A percentile compares a stretch with the other conserved stretches of the same genome.
These are phyloP conservation scores for Boletellus sp. DNA, from an alignment of 768 basidiomycete genomes.

Conservation along the genomic window DNA sequence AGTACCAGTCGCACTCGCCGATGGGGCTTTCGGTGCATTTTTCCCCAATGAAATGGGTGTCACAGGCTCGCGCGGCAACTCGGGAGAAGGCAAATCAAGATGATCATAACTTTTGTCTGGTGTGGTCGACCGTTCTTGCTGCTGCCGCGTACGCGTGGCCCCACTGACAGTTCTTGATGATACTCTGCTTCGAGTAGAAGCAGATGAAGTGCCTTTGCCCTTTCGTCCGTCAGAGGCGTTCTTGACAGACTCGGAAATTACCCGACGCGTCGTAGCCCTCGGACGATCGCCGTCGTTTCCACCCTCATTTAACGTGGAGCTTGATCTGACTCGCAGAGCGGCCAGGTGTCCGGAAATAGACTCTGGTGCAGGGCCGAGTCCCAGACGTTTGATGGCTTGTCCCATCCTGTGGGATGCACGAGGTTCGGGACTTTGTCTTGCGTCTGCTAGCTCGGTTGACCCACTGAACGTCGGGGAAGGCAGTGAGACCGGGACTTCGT, in stretches of 20 bases:
- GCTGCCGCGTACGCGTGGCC: not conserved
- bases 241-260: constrained; percentile 17
- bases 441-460: not conserved
- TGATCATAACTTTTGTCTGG: constrained; percentile 14
- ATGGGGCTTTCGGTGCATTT: constrained; percentile 14
- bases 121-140: constrained; percentile 9
- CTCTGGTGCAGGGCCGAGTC: constrained; percentile 20
- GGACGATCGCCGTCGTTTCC: constrained; percentile 1
- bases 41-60: constrained; percentile 31
- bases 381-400: constrained; percentile 8
- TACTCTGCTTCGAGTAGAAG: constrained; percentile 1
- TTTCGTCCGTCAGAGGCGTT: constrained; percentile 6
- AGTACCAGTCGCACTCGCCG: constrained; percentile 1
- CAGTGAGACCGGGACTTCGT: not conserved
- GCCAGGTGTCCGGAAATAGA: constrained; percentile 30
- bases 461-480: constrained; percentile 7
- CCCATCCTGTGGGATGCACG: constrained; percentile 7
- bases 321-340: constrained; percentile 18
- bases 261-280: constrained; percentile 11
- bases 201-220: not conserved
- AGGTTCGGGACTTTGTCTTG: constrained; percentile 15
- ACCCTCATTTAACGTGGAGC: constrained; percentile 3
- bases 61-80: constrained; percentile 30
- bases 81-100: constrained; percentile 26
- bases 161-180: constrained; percentile 1